Evolutionary conservation across 164 flowering plant species (phyloP), one percentile per base, ranked within the genome.

Genomic region (Akebia trifoliata): DNA sequence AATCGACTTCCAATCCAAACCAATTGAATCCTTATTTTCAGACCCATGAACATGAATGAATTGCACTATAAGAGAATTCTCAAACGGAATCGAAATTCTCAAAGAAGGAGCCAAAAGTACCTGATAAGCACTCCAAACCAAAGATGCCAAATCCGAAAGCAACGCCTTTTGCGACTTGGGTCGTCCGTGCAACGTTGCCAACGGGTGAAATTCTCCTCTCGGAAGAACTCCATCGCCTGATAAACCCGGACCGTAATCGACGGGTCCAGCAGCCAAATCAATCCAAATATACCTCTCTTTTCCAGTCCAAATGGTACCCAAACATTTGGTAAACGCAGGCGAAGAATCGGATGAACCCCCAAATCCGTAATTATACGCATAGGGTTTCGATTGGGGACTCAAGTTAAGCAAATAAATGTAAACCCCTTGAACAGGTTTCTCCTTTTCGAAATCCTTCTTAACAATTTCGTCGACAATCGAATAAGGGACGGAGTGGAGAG

Each of bases 201-300:
- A 30, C 0, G 99, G 97, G 48, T 87, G 99, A 67, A 87, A 93
- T 63, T 87, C 96, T 0, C 97, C 97, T 10, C 77, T 70, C 0
- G 96, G 94, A 18, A 90, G 26, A 26, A 87, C 75, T 42, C 97
- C 99, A 39, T 94, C 99, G 2, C 97, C 99, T 0, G 99, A 84
- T 15, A 90, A 40, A 0, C 82, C 82, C 14, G 99, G 99, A 14
- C 99, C 96, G 42, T 90, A 90, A 58, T 90, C 86, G 7, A 94
- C 91, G 1, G 99, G 99, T 0, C 97, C 99, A 0, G 99, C 97
- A 2, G 74, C 79, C 29, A 94, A 76, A 69, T 94, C 99, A 29
- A 90, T 69, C 97, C 99, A 94, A 34, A 85, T 15, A 49, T 90
- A 94, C 59, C 97, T 64, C 11, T 87, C 93, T 25, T 75, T 78